phyloP scores from a whole-genome alignment of 78 protist genomes.

The Dictyostelium brefeldianum region DNA sequence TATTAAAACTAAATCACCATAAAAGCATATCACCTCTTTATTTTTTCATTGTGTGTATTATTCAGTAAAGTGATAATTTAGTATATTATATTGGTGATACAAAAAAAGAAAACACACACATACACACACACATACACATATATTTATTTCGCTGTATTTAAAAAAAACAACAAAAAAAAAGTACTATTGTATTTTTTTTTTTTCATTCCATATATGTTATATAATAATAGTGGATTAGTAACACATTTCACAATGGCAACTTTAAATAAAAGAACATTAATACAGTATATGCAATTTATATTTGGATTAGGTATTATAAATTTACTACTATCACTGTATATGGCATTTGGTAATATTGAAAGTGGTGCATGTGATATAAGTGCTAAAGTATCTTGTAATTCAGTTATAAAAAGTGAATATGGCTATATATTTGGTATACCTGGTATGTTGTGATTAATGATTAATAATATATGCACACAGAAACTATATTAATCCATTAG shows the following conservation, averaged over 20 bases:
- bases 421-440: slow-evolving; percentile 48
- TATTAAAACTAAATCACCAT: background rate
- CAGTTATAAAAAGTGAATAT: slow-evolving; percentile 35
- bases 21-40: too few relatives aligned
- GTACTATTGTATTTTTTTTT: background rate
- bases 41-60: background rate
- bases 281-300: slow-evolving; percentile 15
- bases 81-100: background rate
- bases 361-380: slow-evolving; percentile 66
- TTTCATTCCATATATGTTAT: background rate
- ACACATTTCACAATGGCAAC: slow-evolving; percentile 15
- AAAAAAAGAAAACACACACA: background rate
- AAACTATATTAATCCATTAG: too few relatives aligned
- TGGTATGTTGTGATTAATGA: too few relatives aligned
- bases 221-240: slow-evolving; percentile 6
- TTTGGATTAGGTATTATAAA: background rate
- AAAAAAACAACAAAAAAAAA: background rate
- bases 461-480: too few relatives aligned
- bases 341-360: slow-evolving; percentile 69
- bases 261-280: slow-evolving; percentile 8
- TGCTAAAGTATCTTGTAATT: slow-evolving; percentile 33
- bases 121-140: background rate
- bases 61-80: background rate
- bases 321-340: slow-evolving; percentile 27
- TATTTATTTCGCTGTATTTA: background rate